Base-by-base conservation (phyloP, 73 alveolate genomes). In the Uronychia setigera region DNA sequence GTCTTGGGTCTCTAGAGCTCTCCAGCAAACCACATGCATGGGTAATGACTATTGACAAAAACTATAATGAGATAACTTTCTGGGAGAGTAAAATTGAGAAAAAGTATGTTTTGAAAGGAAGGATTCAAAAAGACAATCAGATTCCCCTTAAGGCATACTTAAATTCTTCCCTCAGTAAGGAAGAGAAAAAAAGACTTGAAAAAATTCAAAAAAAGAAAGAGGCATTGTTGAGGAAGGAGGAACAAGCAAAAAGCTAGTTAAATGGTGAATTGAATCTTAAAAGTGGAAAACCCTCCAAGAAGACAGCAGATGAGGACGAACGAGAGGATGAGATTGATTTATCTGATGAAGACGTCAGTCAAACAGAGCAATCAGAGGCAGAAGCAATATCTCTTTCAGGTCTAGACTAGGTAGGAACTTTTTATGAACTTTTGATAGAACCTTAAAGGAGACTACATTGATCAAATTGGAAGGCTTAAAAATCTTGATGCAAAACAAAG, bases 1-100 rank as follows among this genome's bases (percentile, higher is more conserved):
- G 97, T 74, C 85, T 91, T 29, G 97, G 97, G 32, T 79, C 85
- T 33, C 87, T 92, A 28, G 74, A 90, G 32, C 88, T 60, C 35
- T 81, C 83, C 33, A 35, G 79, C 67, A 76, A 77, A 35, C 86
- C 82, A 9, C 94, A 94, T 80, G 88, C 91, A 29, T 94, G 98
- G 97, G 98, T 94, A 0, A 92, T 94, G 97, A 92, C 95, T 0
- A 32, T 94, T 1, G 79, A 83, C 59, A 80, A 76, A 32, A 83
- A 95, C 60, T 92, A 83, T 78, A 87, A 87, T 29, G 83, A 80
- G 25, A 85, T 94, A 31, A 92, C 94, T 0, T 46, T 46, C 67
- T 46, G 67, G 67, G 67, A 46, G 67, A 46, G 67, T 19, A 46
- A 46, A 46, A 46, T 46, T 11, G 67, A 46, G 67, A 46, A 46